A percentile compares a stretch with the other conserved stretches of the same genome.
These are phyloP conservation scores for Fusarium austroafricanum DNA, from an alignment of 2,329 filamentous ascomycete genomes.

Conservation along the genomic window DNA sequence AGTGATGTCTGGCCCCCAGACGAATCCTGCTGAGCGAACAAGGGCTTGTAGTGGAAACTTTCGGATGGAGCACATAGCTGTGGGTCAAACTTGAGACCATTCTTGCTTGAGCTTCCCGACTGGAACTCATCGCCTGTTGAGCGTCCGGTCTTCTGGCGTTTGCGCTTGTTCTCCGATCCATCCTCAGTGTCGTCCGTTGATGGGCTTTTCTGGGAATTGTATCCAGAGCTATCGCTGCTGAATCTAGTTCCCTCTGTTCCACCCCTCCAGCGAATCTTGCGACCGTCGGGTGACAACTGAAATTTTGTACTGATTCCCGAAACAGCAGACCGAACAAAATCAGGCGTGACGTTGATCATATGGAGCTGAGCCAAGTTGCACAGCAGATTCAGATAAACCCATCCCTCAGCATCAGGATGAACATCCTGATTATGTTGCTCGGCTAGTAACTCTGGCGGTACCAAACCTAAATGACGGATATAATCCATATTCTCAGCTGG, in stretches of 20 bases:
- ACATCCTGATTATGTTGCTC: slow-evolving; percentile 60
- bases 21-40: slow-evolving; percentile 66
- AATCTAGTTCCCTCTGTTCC: slow-evolving; percentile 72
- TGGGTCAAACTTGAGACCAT: slow-evolving; percentile 54
- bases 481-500: slow-evolving; percentile 84
- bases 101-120: slow-evolving; percentile 53
- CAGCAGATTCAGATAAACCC: slow-evolving; percentile 85
- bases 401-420: slow-evolving; percentile 74
- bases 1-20: slow-evolving; percentile 60
- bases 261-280: slow-evolving; percentile 84
- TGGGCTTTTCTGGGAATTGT: slow-evolving; percentile 59
- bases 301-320: slow-evolving; percentile 78
- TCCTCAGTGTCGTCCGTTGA: slow-evolving; percentile 63
- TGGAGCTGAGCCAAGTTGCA: slow-evolving; percentile 87
- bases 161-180: slow-evolving; percentile 57
- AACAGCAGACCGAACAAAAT: slow-evolving; percentile 80
- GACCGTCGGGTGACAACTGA: slow-evolving; percentile 80
- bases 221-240: slow-evolving; percentile 71
- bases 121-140: slow-evolving; percentile 51
- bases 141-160: slow-evolving; percentile 58
- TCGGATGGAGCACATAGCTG: slow-evolving; percentile 55
- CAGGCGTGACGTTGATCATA: slow-evolving; percentile 83
- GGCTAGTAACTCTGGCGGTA: slow-evolving; percentile 66
- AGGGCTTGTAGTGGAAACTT: slow-evolving; percentile 72
- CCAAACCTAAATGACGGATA: slow-evolving; percentile 77